Evolutionary conservation across 1,284 basidiomycete genomes (phyloP).

Genomic region (Sporisorium reilianum): DNA sequence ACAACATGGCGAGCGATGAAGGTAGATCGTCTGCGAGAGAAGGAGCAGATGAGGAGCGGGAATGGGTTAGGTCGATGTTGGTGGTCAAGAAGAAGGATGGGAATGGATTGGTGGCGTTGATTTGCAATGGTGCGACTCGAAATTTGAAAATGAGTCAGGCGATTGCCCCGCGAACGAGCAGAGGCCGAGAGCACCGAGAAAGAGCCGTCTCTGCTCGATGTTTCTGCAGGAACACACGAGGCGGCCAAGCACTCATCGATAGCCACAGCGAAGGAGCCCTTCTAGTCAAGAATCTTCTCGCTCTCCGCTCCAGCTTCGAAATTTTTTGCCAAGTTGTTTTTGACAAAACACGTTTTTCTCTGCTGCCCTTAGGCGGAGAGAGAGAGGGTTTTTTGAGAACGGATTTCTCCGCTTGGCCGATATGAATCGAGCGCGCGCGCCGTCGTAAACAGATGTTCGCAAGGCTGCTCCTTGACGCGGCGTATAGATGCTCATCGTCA

Average conservation of each 20-base stretch:
- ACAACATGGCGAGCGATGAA: constrained; percentile 39
- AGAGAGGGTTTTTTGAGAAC: no score
- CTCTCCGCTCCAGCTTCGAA: neutral
- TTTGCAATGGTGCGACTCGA: no score
- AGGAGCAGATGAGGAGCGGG: constrained; percentile 1
- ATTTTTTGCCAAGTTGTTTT: neutral
- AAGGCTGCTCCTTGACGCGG: no score
- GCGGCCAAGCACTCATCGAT: neutral
- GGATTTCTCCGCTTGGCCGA: no score
- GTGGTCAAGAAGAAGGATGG: neutral
- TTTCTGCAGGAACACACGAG: constrained; percentile 1
- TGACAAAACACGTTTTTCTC: no score
- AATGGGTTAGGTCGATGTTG: neutral
- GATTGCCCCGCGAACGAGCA: neutral
- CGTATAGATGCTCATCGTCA: no score
- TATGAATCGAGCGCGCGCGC: no score
- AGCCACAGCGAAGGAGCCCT: neutral
- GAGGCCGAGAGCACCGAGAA: neutral
- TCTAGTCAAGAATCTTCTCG: neutral
- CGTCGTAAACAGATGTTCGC: no score
- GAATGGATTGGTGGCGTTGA: no score
- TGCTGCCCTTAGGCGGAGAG: no score
- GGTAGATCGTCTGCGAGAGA: neutral
- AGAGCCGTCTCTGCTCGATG: neutral
- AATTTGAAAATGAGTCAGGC: neutral